Evolutionary conservation across 2,329 filamentous ascomycete species (phyloP).

Genomic region (Ascochyta fabae): DNA sequence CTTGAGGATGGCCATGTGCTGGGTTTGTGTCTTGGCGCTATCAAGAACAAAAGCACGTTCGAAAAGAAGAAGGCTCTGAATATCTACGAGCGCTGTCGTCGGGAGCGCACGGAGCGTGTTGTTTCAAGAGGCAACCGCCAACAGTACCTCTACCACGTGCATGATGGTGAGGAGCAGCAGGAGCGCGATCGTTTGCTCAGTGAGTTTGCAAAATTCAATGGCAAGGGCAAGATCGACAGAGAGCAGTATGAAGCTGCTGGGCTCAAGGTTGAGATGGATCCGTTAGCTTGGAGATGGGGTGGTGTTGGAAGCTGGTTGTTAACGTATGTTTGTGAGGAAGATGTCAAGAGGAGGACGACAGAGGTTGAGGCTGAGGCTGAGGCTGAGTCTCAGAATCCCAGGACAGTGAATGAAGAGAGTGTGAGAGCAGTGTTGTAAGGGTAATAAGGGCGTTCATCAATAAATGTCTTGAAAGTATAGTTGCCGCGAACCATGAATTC

Average conservation of each 20-base stretch:
- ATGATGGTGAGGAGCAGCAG: constrained; percentile 63
- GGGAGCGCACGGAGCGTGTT: constrained; percentile 64
- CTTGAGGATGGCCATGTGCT: constrained; percentile 66
- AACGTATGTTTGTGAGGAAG: constrained; percentile 44
- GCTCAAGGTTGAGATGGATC: constrained; percentile 37
- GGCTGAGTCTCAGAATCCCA: background rate
- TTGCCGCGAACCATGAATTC: too few relatives aligned
- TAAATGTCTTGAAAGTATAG: too few relatives aligned
- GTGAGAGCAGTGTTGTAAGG: constrained; percentile 30
- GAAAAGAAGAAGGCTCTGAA: constrained; percentile 49
- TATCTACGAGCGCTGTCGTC: constrained; percentile 65
- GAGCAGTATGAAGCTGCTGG: constrained; percentile 28
- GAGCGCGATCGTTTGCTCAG: constrained; percentile 55
- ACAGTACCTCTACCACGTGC: constrained; percentile 67
- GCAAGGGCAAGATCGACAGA: constrained; percentile 28
- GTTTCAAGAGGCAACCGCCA: constrained; percentile 67
- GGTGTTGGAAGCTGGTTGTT: constrained; percentile 46
- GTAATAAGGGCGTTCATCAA: too few relatives aligned
- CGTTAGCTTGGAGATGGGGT: constrained; percentile 48
- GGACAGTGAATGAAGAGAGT: constrained; percentile 8
- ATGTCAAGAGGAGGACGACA: constrained; percentile 39
- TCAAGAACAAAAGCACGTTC: constrained; percentile 49
- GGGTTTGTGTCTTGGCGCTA: constrained; percentile 60
- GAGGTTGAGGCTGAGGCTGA: constrained; percentile 26
- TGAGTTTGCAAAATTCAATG: constrained; percentile 39